Conservation (phyloP, 805 yeast genomes). For the Ogataea philodendri region DNA sequence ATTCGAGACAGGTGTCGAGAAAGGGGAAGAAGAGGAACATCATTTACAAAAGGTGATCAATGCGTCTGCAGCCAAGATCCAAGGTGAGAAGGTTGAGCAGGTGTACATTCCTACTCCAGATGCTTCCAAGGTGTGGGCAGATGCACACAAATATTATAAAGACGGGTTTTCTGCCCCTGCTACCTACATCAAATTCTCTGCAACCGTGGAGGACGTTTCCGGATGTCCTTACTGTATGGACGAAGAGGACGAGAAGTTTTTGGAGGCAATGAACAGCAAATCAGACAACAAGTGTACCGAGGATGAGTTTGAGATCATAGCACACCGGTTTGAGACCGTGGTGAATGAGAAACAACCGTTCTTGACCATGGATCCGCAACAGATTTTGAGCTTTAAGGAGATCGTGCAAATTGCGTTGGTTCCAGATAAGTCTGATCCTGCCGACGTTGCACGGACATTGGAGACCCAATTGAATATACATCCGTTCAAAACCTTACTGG, state of each 20-base stretch:
- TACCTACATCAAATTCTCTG: constrained; percentile 81
- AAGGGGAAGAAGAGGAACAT: constrained; percentile 94
- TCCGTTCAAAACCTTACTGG: constrained; percentile 60
- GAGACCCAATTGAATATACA: constrained; percentile 54
- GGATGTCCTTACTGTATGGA: constrained; percentile 89
- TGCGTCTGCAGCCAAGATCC: constrained; percentile 68
- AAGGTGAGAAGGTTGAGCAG: constrained; percentile 48
- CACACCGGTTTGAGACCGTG: constrained; percentile 69
- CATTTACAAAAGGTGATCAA: constrained; percentile 90
- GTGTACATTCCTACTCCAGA: constrained; percentile 96
- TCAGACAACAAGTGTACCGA: constrained; percentile 55
- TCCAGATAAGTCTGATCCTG: constrained; percentile 47
- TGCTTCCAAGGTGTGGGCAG: constrained; percentile 81
- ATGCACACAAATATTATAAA: constrained; percentile 67
- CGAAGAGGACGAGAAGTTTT: constrained; percentile 76
- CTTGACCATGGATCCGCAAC: constrained; percentile 77
- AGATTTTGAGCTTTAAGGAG: constrained; percentile 69
- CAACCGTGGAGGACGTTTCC: constrained; percentile 92
- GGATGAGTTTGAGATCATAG: constrained; percentile 80
- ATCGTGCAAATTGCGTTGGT: constrained; percentile 50
- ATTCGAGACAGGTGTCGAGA: constrained; percentile 96
- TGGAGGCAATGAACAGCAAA: constrained; percentile 42
- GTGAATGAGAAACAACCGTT: constrained; percentile 86
- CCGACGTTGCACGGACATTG: constrained; percentile 55
- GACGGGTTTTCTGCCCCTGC: constrained; percentile 70